Conservation (phyloP, 768 basidiomycete genomes). For the Austroboletus festivus region DNA sequence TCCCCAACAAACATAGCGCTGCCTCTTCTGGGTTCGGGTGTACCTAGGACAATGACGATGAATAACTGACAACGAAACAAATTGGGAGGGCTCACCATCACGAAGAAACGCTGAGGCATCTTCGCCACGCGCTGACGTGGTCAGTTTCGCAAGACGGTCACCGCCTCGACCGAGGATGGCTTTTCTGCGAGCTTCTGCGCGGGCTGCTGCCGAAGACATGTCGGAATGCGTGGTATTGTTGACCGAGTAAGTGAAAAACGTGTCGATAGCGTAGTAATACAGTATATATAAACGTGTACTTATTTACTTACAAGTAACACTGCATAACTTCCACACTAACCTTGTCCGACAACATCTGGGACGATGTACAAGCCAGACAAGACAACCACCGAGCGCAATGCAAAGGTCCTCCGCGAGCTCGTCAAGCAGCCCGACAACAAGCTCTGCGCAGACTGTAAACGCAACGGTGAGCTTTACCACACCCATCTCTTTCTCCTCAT, state of each 20-base stretch:
- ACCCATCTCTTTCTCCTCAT: background rate
- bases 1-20: slow-evolving; percentile 37
- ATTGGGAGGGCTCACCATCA: slow-evolving; percentile 34
- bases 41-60: slow-evolving; percentile 6
- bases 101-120: slow-evolving; percentile 56
- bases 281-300: no score
- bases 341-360: background rate
- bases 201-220: slow-evolving; percentile 52
- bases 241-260: slow-evolving; percentile 1
- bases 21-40: slow-evolving; percentile 12
- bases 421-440: slow-evolving; percentile 91
- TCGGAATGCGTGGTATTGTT: background rate
- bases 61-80: background rate
- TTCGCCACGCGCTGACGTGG: slow-evolving; percentile 69
- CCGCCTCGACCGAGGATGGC: slow-evolving; percentile 70
- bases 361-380: slow-evolving; percentile 66
- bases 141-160: slow-evolving; percentile 77
- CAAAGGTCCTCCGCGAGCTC: slow-evolving; percentile 78
- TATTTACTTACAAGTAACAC: no score
- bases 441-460: slow-evolving; percentile 93
- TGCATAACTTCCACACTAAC: no score
- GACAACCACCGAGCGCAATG: slow-evolving; percentile 75
- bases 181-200: slow-evolving; percentile 74
- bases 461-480: slow-evolving; percentile 66
- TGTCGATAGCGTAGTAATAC: slow-evolving; percentile 1